Conservation (phyloP, 768 basidiomycete genomes). For the Mycena crocata region DNA sequence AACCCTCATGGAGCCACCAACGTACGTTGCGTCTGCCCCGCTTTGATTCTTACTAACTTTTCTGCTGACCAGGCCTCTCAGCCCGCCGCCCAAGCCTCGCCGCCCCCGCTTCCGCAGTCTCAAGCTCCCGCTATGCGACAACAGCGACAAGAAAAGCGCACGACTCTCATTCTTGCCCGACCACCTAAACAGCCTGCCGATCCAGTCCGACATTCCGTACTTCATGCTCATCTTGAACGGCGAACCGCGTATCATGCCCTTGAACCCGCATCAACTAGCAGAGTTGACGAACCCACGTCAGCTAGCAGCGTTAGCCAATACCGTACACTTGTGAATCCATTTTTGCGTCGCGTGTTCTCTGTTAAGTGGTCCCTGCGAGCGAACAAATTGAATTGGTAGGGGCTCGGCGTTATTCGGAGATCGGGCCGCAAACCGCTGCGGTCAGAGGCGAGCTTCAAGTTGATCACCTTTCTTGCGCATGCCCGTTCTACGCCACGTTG, state of each 20-base stretch:
- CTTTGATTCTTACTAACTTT: neutral
- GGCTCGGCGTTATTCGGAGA: no score
- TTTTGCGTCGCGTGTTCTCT: neutral
- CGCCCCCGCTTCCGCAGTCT: slow-evolving; percentile 22
- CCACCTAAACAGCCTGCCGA: slow-evolving; percentile 17
- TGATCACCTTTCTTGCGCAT: no score
- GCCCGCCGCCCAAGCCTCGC: neutral
- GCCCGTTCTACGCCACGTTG: no score
- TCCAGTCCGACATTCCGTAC: slow-evolving; percentile 16
- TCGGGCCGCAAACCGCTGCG: no score
- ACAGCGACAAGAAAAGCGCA: slow-evolving; percentile 5
- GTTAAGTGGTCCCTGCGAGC: no score
- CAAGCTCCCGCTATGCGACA: slow-evolving; percentile 18
- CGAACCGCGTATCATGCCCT: slow-evolving; percentile 22
- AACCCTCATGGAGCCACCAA: slow-evolving; percentile 19
- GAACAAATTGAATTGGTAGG: no score
- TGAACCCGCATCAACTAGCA: slow-evolving; percentile 10
- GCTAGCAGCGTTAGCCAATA: slow-evolving; percentile 10
- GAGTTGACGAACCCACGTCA: slow-evolving; percentile 12
- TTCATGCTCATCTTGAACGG: slow-evolving; percentile 21
- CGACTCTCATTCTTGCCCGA: slow-evolving; percentile 17
- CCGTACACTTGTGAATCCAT: slow-evolving; percentile 6
- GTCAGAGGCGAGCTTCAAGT: no score
- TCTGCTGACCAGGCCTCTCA: neutral
- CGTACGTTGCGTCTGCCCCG: neutral